phyloP scores from a whole-genome alignment of 371 early-diverging fungal species.

The Apophysomyces trapeziformis region DNA sequence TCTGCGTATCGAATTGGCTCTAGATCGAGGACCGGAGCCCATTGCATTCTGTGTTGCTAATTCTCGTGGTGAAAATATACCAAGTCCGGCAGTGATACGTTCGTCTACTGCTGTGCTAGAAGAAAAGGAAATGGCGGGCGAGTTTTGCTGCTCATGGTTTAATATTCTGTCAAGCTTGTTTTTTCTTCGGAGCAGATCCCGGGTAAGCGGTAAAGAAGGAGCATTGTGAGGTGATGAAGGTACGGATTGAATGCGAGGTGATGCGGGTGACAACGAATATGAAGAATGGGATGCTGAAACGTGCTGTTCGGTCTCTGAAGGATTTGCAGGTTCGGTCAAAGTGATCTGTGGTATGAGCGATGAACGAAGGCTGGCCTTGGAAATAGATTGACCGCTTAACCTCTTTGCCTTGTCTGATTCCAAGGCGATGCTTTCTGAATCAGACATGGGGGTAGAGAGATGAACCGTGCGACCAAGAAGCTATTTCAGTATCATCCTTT shows the following conservation, averaged over 20 bases:
- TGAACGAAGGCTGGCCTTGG: constrained; percentile 7
- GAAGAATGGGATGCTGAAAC: constrained; percentile 21
- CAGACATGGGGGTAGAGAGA: constrained; percentile 21
- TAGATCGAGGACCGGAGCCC: constrained; percentile 5
- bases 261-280: constrained; percentile 16
- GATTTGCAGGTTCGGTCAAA: constrained; percentile 30
- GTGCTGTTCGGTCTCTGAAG: constrained; percentile 1
- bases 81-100: constrained; percentile 44
- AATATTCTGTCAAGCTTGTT: constrained; percentile 44
- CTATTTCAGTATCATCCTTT: neutral
- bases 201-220: constrained; percentile 48
- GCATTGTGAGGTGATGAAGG: neutral
- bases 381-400: neutral
- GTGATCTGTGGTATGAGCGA: constrained; percentile 45
- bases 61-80: constrained; percentile 24
- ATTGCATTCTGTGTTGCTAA: constrained; percentile 5
- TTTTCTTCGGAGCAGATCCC: constrained; percentile 44
- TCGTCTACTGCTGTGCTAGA: constrained; percentile 29
- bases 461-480: constrained; percentile 10
- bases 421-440: constrained; percentile 22
- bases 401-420: constrained; percentile 11
- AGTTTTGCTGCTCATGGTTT: constrained; percentile 18
- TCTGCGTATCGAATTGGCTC: constrained; percentile 6
- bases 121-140: neutral
- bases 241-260: constrained; percentile 1